Conservation (phyloP, 75 land plant species). For the Ceratopteris richardii region DNA sequence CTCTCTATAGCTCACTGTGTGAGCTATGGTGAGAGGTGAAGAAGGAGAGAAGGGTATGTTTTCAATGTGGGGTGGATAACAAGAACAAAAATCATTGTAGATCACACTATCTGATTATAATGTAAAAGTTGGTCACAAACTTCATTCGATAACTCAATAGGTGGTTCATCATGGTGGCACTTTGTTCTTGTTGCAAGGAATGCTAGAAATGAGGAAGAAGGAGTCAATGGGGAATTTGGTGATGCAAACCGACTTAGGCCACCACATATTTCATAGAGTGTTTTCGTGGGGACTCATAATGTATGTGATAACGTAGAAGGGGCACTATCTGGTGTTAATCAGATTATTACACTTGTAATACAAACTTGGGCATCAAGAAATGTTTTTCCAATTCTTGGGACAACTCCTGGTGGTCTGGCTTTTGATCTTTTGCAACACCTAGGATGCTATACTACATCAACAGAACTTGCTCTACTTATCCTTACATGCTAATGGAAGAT, state of each 20-base stretch:
- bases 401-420: too few species aligned
- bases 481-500: conserved; percentile 79
- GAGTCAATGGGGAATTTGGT: conserved; percentile 26
- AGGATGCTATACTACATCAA: conserved; percentile 62
- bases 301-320: conserved; percentile 75
- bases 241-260: conserved; percentile 36
- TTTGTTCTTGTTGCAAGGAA: not conserved
- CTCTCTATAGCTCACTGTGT: too few species aligned
- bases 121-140: conserved; percentile 98
- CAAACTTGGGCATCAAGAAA: too few species aligned
- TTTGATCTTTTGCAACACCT: conserved; percentile 54
- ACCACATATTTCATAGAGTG: conserved; percentile 77
- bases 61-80: too few species aligned
- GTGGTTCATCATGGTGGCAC: conserved; percentile 41
- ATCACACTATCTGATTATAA: too few species aligned
- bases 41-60: too few species aligned
- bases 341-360: too few species aligned
- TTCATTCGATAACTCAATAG: conserved; percentile 83
- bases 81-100: too few species aligned
- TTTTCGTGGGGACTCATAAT: conserved; percentile 81
- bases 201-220: not conserved
- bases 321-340: conserved; percentile 45
- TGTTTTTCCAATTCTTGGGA: too few species aligned
- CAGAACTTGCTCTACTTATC: conserved; percentile 69
- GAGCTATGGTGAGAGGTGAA: too few species aligned